Evolutionary conservation across 1,139 yeast genomes (phyloP).

Genomic region (Geotrichum carabidarum): DNA sequence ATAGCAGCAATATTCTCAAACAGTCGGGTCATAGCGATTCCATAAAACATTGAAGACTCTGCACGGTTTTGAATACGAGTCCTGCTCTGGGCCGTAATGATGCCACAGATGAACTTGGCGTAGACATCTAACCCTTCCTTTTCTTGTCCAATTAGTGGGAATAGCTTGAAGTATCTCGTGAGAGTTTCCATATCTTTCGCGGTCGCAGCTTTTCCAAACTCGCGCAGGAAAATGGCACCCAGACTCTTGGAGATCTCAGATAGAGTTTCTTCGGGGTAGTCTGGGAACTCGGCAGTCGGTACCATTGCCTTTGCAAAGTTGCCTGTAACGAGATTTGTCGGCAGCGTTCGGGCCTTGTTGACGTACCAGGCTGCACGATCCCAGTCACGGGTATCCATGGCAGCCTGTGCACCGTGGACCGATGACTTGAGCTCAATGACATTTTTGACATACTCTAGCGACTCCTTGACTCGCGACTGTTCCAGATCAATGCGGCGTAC

Average conservation of each 20-base stretch:
- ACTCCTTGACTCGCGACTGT: constrained; percentile 58
- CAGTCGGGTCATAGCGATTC: constrained; percentile 65
- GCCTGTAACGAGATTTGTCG: constrained; percentile 53
- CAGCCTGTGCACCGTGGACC: constrained; percentile 61
- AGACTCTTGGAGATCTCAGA: constrained; percentile 55
- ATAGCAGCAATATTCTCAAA: constrained; percentile 83
- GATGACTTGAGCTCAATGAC: constrained; percentile 60
- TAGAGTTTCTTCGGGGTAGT: constrained; percentile 58
- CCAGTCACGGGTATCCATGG: constrained; percentile 67
- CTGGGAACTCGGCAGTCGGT: constrained; percentile 90
- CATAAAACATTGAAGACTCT: constrained; percentile 45
- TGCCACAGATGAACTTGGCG: constrained; percentile 77
- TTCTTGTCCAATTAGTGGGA: constrained; percentile 77
- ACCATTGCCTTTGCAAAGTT: constrained; percentile 74
- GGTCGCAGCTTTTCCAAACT: constrained; percentile 67
- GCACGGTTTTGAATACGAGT: constrained; percentile 44
- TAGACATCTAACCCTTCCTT: constrained; percentile 72
- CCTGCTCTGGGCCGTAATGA: constrained; percentile 75
- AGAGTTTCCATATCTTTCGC: constrained; percentile 61
- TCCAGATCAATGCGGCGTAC: constrained; percentile 69
- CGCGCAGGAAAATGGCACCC: constrained; percentile 51
- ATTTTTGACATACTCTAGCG: constrained; percentile 60
- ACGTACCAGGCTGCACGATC: constrained; percentile 65
- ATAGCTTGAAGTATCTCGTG: constrained; percentile 75
- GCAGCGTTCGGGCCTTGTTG: constrained; percentile 49